Evolutionary conservation across 768 basidiomycete genomes (phyloP).

Genomic region (Rhodotorula toruloides): DNA sequence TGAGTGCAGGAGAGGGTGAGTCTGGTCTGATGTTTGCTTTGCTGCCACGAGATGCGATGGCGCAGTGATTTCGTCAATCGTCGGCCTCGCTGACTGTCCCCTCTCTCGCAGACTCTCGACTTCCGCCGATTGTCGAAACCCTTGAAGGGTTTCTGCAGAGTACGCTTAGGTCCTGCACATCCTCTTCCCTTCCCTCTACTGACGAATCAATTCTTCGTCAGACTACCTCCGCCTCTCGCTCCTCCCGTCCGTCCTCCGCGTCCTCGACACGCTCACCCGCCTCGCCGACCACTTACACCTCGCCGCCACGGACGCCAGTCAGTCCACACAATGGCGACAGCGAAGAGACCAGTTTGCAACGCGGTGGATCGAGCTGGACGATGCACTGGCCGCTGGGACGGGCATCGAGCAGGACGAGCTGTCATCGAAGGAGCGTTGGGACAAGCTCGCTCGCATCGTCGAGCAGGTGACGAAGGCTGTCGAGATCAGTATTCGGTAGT

Average conservation of each 20-base stretch:
- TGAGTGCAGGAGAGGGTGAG: not conserved
- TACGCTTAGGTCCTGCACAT: not conserved
- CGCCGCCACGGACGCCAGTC: too few relatives aligned
- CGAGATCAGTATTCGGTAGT: too few relatives aligned
- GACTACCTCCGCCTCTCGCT: not conserved
- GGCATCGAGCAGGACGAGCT: too few relatives aligned
- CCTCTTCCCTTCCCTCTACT: not conserved
- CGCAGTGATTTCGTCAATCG: not conserved
- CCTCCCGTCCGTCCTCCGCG: not conserved
- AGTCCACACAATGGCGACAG: too few relatives aligned
- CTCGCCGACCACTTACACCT: constrained; percentile 12
- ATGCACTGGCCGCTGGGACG: too few relatives aligned
- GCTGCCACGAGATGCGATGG: not conserved
- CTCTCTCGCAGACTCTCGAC: not conserved
- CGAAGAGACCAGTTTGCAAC: too few relatives aligned
- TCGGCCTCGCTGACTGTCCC: too few relatives aligned
- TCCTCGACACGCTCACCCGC: constrained; percentile 11
- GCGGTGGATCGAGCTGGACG: too few relatives aligned
- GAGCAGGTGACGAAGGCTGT: too few relatives aligned
- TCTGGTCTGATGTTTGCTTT: not conserved
- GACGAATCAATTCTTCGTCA: too few relatives aligned
- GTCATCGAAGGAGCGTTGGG: too few relatives aligned
- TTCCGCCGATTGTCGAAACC: not conserved
- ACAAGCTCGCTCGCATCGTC: too few relatives aligned
- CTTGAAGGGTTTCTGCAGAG: not conserved